Percentiles rank a stretch among this genome's conserved stretches.
Evolutionary conservation across 2,329 filamentous ascomycete species (phyloP).

Genomic region (Byssoonygena ceratinophila): DNA sequence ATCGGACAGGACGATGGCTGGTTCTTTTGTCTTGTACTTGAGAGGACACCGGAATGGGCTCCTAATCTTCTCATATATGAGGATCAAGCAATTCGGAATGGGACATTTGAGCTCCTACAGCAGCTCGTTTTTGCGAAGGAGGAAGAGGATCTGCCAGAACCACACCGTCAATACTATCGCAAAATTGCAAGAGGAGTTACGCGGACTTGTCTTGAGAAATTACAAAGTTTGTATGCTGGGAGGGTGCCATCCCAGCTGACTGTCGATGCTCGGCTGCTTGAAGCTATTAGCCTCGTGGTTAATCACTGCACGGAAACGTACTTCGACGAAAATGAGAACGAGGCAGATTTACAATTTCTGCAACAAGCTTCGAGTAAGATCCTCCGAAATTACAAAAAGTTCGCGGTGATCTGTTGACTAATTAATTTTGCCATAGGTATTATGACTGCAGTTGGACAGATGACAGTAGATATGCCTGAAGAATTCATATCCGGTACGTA

Average conservation of each 20-base stretch:
- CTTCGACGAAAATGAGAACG: constrained; percentile 25
- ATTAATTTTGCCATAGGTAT: constrained; percentile 22
- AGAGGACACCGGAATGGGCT: constrained; percentile 40
- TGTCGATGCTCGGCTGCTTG: constrained; percentile 30
- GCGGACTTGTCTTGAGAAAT: constrained; percentile 25
- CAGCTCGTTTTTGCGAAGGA: constrained; percentile 34
- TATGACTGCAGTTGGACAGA: constrained; percentile 26
- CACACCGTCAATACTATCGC: constrained; percentile 22
- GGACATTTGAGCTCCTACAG: constrained; percentile 37
- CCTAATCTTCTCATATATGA: constrained; percentile 44
- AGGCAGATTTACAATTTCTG: constrained; percentile 29
- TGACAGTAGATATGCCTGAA: constrained; percentile 30
- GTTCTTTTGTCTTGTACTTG: constrained; percentile 30
- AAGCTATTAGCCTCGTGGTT: constrained; percentile 30
- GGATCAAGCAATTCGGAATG: constrained; percentile 37
- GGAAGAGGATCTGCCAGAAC: constrained; percentile 23
- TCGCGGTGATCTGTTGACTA: constrained; percentile 8
- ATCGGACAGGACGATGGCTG: constrained; percentile 27
- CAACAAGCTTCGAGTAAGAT: constrained; percentile 29
- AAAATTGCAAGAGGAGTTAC: constrained; percentile 27
- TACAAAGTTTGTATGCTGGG: constrained; percentile 26
- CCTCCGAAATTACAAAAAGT: background rate
- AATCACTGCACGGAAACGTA: constrained; percentile 32
- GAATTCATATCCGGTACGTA: constrained; percentile 33
- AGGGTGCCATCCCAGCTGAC: constrained; percentile 17